Conservation (phyloP, 805 yeast species). For the Cyberlindnera subsufficiens region DNA sequence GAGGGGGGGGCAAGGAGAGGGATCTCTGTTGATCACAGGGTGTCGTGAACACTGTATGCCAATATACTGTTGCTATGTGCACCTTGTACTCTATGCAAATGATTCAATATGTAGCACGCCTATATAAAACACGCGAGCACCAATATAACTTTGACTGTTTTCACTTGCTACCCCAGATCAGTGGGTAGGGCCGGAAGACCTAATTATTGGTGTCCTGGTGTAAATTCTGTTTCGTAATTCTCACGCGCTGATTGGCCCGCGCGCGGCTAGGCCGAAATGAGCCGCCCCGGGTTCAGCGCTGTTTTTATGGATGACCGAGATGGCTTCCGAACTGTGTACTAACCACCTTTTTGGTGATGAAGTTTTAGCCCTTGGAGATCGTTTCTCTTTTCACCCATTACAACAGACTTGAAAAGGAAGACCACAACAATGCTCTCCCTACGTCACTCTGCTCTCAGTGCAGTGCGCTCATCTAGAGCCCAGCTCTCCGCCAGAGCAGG, state of each 20-base stretch:
- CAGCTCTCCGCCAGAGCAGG: slow-evolving; percentile 2
- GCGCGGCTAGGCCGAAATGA: not conserved
- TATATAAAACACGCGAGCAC: too few species aligned
- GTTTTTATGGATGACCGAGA: slow-evolving; percentile 9
- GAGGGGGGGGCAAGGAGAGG: too few species aligned
- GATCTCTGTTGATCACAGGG: too few species aligned
- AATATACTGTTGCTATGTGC: too few species aligned
- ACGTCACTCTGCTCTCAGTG: slow-evolving; percentile 19
- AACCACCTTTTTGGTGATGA: not conserved
- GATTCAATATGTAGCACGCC: too few species aligned
- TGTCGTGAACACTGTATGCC: too few species aligned
- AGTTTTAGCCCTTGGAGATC: not conserved
- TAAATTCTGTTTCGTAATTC: slow-evolving; percentile 16
- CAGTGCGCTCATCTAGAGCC: slow-evolving; percentile 7
- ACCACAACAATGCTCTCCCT: slow-evolving; percentile 19
- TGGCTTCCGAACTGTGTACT: slow-evolving; percentile 12
- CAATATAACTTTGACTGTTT: too few species aligned
- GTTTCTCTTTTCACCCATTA: not conserved
- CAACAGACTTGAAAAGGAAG: not conserved
- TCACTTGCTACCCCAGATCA: too few species aligned
- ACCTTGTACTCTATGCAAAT: too few species aligned
- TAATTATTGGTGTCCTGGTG: not conserved
- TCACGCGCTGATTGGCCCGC: slow-evolving; percentile 12
- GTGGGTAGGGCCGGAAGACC: too few species aligned
- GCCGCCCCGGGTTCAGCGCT: slow-evolving; percentile 2